A percentile compares a stretch with the other conserved stretches of the same genome.
Evolutionary conservation across 2,329 filamentous ascomycete genomes (phyloP).

Genomic region (Fusarium sp.): DNA sequence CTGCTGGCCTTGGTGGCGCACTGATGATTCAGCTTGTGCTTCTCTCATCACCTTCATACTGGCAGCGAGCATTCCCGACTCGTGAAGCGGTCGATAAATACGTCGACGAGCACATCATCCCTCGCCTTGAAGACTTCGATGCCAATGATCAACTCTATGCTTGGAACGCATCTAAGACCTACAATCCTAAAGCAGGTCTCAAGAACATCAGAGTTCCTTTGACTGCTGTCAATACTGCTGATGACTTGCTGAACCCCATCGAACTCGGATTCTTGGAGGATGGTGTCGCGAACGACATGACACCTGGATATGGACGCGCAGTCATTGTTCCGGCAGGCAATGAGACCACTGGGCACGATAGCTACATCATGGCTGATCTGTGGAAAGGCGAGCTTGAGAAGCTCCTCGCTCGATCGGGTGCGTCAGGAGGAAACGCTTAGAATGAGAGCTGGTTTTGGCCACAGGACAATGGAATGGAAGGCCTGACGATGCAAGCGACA

Average conservation of each 20-base stretch:
- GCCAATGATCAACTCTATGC: conserved; percentile 24
- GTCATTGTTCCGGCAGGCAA: conserved; percentile 6
- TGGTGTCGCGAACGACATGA: conserved; percentile 2
- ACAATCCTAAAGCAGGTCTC: neutral
- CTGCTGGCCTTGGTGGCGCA: neutral
- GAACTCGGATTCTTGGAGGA: conserved; percentile 15
- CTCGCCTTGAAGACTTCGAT: neutral
- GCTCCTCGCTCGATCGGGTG: neutral
- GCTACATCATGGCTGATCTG: conserved; percentile 20
- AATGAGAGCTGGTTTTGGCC: neutral
- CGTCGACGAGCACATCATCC: conserved; percentile 1
- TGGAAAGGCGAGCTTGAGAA: conserved; percentile 23
- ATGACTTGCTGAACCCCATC: conserved; percentile 17
- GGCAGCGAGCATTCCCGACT: conserved; percentile 4
- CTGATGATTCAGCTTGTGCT: conserved; percentile 17
- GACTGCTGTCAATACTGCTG: conserved; percentile 21
- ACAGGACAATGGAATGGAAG: neutral
- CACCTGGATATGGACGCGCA: neutral
- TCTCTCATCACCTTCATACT: conserved; percentile 16
- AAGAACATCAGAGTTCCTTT: conserved; percentile 15
- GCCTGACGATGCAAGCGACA: neutral
- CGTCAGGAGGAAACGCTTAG: fast-evolving
- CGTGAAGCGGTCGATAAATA: conserved; percentile 1
- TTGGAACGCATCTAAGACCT: conserved; percentile 16
- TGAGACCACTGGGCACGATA: conserved; percentile 9